Evolutionary conservation across 2,329 filamentous ascomycete genomes (phyloP), one percentile per base, ranked within the genome.

Genomic region (Fusarium kyushuense): DNA sequence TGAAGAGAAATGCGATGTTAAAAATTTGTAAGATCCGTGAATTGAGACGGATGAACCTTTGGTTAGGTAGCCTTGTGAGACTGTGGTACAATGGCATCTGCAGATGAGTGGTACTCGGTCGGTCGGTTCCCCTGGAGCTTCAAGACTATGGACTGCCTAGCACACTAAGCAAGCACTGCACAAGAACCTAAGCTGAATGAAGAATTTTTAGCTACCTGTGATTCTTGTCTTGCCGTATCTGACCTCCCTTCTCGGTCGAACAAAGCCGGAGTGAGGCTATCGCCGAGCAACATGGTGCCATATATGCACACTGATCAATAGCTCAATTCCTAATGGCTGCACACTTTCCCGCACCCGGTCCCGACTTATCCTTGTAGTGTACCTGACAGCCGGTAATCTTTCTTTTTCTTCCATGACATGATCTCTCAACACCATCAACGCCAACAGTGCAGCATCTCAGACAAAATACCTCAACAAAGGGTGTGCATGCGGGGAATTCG

Each of bases 401-500:
- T 3, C 4, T 27, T 17, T 36, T 40, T 40, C 10, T 19, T 27
- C 60, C 52, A 72, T 72, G 69, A 65, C 58, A 72, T 67, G 69
- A 72, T 72, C 51, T 63, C 33, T 54, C 41, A 55, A 23, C 38
- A 54, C 42, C 42, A 58, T 53, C 54, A 43, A 32, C 23, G 42
- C 16, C 43, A 32, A 35, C 42, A 43, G 42, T 54, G 52, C 51
- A 48, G 58, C 38, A 64, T 47, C 63, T 54, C 38, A 70, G 69
- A 71, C 69, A 73, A 61, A 54, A 25, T 38, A 36, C n/a, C 57
- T 38, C 27, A 23, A 4, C 14, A 40, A 30, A 3, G 38, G 51
- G 51, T 47, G 23, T 56, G 46, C 52, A 57, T 6, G 23, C 67
- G 67, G 65, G 69, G 71, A 58, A 56, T 27, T 71, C 69, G 69